Evolutionary conservation across 176 grass and related monocot genomes (phyloP), one percentile per base, ranked within the genome.

Genomic region (Dactylis glomerata): DNA sequence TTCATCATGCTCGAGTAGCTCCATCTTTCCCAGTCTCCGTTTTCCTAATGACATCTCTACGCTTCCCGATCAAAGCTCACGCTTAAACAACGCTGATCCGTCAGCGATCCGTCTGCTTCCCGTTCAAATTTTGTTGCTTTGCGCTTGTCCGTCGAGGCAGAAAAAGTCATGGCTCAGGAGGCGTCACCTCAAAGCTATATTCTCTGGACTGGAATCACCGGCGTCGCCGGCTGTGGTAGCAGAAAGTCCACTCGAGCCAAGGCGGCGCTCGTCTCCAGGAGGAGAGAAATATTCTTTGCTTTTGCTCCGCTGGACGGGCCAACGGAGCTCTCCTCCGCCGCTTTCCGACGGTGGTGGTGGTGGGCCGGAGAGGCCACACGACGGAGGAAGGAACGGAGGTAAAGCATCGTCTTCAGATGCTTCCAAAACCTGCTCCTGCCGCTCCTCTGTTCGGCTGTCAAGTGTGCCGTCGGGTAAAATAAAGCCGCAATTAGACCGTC

Each of bases 211-310:
- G 8, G 49, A 10, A 2, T 9, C 16, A 33, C 56, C 24, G 33
- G 44, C 31, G 14, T 78, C 82, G 13, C 45, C 37, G 33, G 6
- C 34, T 40, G 37, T 40, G 5, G 5, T 19, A 19, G 3, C 67
- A 82, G 37, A 14, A 30, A 83, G 65, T 86, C 84, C 73, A 66
- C 62, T 10, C 16, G 16, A 81, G 27, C 72, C 72, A 76, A 84
- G 57, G 0, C 14, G 3, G 62, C 78, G 64, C 83, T 16, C 63
- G 31, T 54, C 88, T 82, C 79, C 88, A 65, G 15, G 54, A 23
- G 56, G 79, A 51, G 64, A 32, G 56, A 84, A 77, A 63, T 77
- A 72, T 90, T 86, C 73, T 12, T 78, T 76, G 83, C 78, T 46
- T 86, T 86, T 46, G 37, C 23, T 45, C 32, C 12, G 54, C 13